phyloP scores from a whole-genome alignment of 116 monocot genomes.

The Dioscorea cayenensis region DNA sequence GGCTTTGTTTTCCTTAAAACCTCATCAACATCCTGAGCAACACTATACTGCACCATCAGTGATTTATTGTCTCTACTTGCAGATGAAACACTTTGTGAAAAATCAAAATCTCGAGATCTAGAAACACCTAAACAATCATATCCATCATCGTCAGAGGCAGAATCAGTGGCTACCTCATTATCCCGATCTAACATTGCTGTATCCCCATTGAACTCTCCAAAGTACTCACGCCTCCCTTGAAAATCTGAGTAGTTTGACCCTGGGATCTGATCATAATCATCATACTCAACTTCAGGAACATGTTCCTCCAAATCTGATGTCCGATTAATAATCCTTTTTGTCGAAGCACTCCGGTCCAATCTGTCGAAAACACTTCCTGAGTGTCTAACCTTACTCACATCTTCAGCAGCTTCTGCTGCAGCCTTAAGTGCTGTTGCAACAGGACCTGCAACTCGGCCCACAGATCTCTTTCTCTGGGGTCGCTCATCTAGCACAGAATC shows the following conservation, averaged over 20 bases:
- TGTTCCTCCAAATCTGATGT: conserved; percentile 16
- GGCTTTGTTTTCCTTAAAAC: conserved; percentile 23
- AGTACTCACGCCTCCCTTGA: conserved; percentile 26
- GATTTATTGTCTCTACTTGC: conserved; percentile 26
- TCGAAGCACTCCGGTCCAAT: conserved; percentile 23
- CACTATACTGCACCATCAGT: conserved; percentile 31
- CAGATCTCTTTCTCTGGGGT: conserved; percentile 34
- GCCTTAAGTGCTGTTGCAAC: conserved; percentile 51
- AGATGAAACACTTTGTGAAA: conserved; percentile 27
- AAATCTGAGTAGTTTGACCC: conserved; percentile 10
- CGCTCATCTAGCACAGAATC: conserved; percentile 25
- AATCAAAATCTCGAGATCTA: conserved; percentile 11
- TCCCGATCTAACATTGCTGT: conserved; percentile 17
- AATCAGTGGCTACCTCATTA: conserved; percentile 32
- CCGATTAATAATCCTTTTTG: conserved; percentile 7
- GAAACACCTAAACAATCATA: conserved; percentile 21
- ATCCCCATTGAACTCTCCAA: conserved; percentile 21
- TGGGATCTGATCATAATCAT: conserved; percentile 26
- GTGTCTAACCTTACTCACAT: conserved; percentile 40
- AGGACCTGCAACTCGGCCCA: conserved; percentile 20
- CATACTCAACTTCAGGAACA: conserved; percentile 22
- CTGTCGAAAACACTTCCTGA: conserved; percentile 65
- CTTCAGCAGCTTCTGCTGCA: conserved; percentile 81
- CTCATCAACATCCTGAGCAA: conserved; percentile 35
- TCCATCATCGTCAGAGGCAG: conserved; percentile 41